Evolutionary conservation across 768 basidiomycete species (phyloP).

Genomic region (Solioccasus polychromus): DNA sequence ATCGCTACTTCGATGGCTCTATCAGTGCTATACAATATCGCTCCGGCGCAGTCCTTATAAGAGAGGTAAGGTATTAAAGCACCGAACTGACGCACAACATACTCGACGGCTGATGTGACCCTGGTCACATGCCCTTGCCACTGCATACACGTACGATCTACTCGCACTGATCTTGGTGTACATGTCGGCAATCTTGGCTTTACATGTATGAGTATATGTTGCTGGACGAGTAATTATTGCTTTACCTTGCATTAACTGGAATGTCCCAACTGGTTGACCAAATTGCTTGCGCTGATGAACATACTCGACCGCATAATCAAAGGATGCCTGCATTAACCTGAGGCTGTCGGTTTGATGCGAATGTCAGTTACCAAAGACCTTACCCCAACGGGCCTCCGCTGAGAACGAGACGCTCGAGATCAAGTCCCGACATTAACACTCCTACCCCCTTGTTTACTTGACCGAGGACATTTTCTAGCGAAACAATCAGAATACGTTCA

Average conservation of each 20-base stretch:
- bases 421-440: conserved; percentile 93
- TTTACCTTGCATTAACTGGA: conserved; percentile 94
- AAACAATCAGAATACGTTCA: not conserved
- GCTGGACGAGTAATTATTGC: not conserved
- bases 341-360: conserved; percentile 2
- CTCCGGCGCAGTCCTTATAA: conserved; percentile 87
- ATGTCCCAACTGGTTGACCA: conserved; percentile 80
- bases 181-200: conserved; percentile 89
- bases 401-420: conserved; percentile 87
- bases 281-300: conserved; percentile 95
- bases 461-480: conserved; percentile 79
- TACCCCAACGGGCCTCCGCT: conserved; percentile 91
- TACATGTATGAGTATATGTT: not conserved
- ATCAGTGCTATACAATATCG: conserved; percentile 91
- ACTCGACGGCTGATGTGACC: conserved; percentile 77
- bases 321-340: conserved; percentile 91
- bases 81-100: conserved; percentile 25
- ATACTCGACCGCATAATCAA: conserved; percentile 84
- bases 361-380: conserved; percentile 11
- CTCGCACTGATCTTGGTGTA: conserved; percentile 90
- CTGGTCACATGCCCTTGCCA: conserved; percentile 83
- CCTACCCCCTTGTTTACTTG: conserved; percentile 73
- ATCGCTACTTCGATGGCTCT: conserved; percentile 87
- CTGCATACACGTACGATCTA: conserved; percentile 89
- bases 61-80: conserved; percentile 7